phyloP scores from a whole-genome alignment of 148 eudicot genomes.

The Salicornia ramosissima region DNA sequence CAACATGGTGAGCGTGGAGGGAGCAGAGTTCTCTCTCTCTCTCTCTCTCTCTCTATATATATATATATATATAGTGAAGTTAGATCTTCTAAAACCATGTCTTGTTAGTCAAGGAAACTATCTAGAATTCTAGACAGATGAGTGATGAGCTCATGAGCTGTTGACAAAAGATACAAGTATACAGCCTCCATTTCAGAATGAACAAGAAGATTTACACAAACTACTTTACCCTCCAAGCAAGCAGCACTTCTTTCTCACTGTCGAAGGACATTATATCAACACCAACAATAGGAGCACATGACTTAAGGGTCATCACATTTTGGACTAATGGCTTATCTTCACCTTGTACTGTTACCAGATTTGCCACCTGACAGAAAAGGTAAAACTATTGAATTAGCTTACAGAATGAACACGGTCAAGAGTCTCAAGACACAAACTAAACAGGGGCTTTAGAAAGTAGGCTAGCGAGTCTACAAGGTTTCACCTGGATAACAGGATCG shows the following conservation, averaged over 20 bases:
- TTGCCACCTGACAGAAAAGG: conserved; percentile 61
- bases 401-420: conserved; percentile 5
- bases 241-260: conserved; percentile 71
- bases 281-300: conserved; percentile 96
- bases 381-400: conserved; percentile 15
- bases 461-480: conserved; percentile 6
- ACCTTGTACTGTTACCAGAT: conserved; percentile 91
- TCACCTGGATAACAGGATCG: conserved; percentile 97
- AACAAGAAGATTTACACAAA: background rate
- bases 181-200: background rate
- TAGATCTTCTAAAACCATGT: background rate
- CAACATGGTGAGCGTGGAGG: no score
- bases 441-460: background rate
- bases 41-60: no score
- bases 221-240: conserved; percentile 92
- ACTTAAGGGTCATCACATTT: conserved; percentile 94
- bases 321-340: conserved; percentile 82
- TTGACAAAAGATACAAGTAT: background rate
- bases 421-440: conserved; percentile 9
- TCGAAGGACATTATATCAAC: conserved; percentile 98
- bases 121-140: no score
- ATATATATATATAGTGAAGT: no score
- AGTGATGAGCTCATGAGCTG: no score
- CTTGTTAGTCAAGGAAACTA: background rate
- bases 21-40: no score